Conservation (phyloP, 495 filamentous ascomycete genomes). For the Ascodesmis nigricans region DNA sequence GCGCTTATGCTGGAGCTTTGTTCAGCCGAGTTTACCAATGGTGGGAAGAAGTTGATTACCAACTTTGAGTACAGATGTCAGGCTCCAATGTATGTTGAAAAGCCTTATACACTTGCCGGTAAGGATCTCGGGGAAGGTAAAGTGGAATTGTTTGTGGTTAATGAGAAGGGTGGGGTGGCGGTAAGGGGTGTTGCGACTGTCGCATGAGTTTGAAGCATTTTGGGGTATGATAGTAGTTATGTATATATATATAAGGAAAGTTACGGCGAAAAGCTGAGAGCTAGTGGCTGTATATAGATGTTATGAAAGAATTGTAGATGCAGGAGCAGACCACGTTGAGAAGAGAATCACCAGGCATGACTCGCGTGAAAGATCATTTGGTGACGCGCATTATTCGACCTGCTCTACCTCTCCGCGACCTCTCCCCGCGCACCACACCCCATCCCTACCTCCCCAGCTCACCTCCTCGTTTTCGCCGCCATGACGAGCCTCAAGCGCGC, state of each 20-base stretch:
- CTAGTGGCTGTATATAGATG: too few relatives aligned
- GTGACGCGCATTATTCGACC: too few relatives aligned
- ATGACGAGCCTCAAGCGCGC: constrained; percentile 58
- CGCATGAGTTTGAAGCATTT: constrained; percentile 13
- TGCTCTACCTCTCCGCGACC: too few relatives aligned
- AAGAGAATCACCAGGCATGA: too few relatives aligned
- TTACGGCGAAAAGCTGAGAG: too few relatives aligned
- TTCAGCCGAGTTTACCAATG: constrained; percentile 26
- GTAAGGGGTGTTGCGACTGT: constrained; percentile 17
- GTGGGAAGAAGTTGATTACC: constrained; percentile 21
- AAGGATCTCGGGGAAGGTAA: constrained; percentile 8
- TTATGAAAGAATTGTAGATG: too few relatives aligned
- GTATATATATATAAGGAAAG: too few relatives aligned
- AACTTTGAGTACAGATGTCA: constrained; percentile 58
- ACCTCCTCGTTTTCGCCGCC: not conserved
- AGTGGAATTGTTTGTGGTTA: constrained; percentile 22
- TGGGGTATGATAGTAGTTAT: too few relatives aligned
- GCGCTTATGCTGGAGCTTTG: constrained; percentile 49
- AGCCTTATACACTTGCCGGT: constrained; percentile 20
- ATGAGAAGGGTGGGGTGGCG: constrained; percentile 16
- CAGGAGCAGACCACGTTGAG: too few relatives aligned
- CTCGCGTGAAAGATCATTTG: too few relatives aligned
- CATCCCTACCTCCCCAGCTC: not conserved
- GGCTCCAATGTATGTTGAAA: constrained; percentile 51
- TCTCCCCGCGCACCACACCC: too few relatives aligned